phyloP scores from a whole-genome alignment of 176 grass and related monocot species.

The Zoysia japonica region DNA sequence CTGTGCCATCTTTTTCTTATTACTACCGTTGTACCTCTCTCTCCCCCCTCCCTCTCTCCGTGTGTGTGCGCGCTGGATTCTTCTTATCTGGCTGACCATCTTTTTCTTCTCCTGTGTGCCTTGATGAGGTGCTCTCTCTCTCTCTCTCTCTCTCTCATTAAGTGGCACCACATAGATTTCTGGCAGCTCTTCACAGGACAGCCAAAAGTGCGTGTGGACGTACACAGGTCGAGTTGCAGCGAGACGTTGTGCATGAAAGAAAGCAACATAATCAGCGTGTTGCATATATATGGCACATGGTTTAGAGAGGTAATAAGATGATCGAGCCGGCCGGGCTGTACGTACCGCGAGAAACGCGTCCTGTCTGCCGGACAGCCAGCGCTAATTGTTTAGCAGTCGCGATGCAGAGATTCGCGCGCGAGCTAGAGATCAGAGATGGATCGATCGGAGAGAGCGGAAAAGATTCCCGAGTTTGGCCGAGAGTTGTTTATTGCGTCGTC shows the following conservation, averaged over 20 bases:
- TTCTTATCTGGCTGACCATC: slow-evolving; percentile 4
- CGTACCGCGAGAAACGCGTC: slow-evolving; percentile 61
- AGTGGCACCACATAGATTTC: slow-evolving; percentile 30
- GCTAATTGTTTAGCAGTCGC: slow-evolving; percentile 7
- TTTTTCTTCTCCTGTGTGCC: neutral
- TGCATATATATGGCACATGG: slow-evolving; percentile 8
- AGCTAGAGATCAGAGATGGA: slow-evolving; percentile 10
- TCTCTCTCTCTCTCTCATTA: slow-evolving; percentile 16
- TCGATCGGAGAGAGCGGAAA: neutral
- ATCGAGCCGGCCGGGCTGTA: neutral
- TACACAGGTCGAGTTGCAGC: slow-evolving; percentile 31
- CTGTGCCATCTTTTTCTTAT: no score
- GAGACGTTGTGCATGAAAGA: neutral
- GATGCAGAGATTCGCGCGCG: slow-evolving; percentile 44
- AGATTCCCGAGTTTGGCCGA: slow-evolving; percentile 17
- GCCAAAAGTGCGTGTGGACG: slow-evolving; percentile 30
- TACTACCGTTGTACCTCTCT: neutral
- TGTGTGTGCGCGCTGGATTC: slow-evolving; percentile 13
- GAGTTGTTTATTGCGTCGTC: neutral
- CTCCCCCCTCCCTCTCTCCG: neutral
- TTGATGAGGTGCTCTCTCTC: slow-evolving; percentile 11
- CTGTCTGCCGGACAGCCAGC: slow-evolving; percentile 34
- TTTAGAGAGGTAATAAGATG: neutral
- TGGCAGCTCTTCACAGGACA: slow-evolving; percentile 18
- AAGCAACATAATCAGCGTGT: slow-evolving; percentile 3